Evolutionary conservation across 2,329 filamentous ascomycete species (phyloP).

Genomic region (Beauveria rudraprayagi): DNA sequence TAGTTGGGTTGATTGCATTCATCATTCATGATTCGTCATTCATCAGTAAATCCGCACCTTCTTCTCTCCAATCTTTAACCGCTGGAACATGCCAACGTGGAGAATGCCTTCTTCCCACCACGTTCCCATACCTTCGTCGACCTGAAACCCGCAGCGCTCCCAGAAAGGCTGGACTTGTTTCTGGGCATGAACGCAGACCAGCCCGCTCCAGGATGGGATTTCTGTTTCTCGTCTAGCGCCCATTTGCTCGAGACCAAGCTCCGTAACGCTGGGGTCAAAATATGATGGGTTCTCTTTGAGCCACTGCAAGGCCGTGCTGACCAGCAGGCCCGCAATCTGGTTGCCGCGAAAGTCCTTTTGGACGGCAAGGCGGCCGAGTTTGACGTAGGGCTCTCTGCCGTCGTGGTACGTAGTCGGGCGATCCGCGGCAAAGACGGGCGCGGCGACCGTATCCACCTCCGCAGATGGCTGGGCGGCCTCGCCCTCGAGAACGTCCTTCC

Average conservation of each 20-base stretch:
- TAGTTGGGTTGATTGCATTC: neutral
- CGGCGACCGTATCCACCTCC: neutral
- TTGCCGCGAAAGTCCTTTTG: slow-evolving; percentile 55
- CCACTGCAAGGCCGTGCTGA: slow-evolving; percentile 62
- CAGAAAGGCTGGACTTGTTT: slow-evolving; percentile 56
- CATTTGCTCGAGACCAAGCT: slow-evolving; percentile 35
- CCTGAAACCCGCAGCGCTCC: slow-evolving; percentile 62
- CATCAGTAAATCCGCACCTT: slow-evolving; percentile 19
- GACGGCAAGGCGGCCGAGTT: slow-evolving; percentile 72
- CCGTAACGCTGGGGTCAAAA: slow-evolving; percentile 43
- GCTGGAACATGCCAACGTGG: slow-evolving; percentile 74
- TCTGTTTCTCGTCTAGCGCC: slow-evolving; percentile 30
- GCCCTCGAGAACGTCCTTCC: slow-evolving; percentile 32
- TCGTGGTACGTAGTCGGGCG: slow-evolving; percentile 46
- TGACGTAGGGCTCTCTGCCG: slow-evolving; percentile 67
- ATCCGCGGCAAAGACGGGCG: slow-evolving; percentile 26
- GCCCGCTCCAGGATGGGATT: slow-evolving; percentile 60
- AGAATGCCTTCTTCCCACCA: slow-evolving; percentile 82
- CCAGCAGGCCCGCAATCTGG: slow-evolving; percentile 56
- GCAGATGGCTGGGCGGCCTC: slow-evolving; percentile 7
- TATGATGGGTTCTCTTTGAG: slow-evolving; percentile 50
- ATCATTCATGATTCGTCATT: neutral
- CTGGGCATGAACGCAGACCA: slow-evolving; percentile 77
- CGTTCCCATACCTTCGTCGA: slow-evolving; percentile 63
- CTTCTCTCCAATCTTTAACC: slow-evolving; percentile 31